Evolutionary conservation across 306 rosid species (phyloP).

Genomic region (Castanea mollissima): DNA sequence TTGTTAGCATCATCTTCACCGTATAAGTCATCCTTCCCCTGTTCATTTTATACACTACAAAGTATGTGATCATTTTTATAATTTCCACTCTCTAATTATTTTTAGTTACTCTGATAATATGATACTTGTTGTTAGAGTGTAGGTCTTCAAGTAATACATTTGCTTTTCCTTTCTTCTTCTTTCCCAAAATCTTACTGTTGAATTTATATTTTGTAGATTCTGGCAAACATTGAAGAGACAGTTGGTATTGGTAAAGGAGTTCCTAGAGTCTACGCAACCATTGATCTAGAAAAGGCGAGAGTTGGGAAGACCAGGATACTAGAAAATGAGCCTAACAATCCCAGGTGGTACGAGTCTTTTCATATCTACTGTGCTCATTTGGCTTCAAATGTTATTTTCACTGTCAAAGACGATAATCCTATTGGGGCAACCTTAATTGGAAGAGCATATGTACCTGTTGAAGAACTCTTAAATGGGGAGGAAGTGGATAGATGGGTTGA

Average conservation of each 20-base stretch:
- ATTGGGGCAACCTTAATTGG: conserved; percentile 80
- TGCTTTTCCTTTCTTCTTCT: background rate
- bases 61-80: background rate
- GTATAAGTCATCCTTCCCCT: background rate
- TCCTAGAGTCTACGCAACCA: conserved; percentile 60
- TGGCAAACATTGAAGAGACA: conserved; percentile 53
- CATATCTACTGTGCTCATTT: conserved; percentile 69
- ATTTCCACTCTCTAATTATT: background rate
- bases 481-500: conserved; percentile 65
- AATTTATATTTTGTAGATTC: conserved; percentile 34
- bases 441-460: conserved; percentile 65
- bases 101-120: too few relatives aligned
- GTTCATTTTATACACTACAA: background rate
- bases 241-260: conserved; percentile 68
- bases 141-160: background rate
- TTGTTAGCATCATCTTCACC: background rate
- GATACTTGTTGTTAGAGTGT: background rate
- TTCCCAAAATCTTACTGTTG: background rate
- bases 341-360: conserved; percentile 67
- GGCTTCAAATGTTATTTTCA: conserved; percentile 59
- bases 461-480: conserved; percentile 53
- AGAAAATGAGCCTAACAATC: conserved; percentile 54
- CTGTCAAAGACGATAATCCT: conserved; percentile 73
- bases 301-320: conserved; percentile 69
- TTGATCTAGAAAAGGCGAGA: conserved; percentile 80